A percentile compares a stretch with the other conserved stretches of the same genome.
These are phyloP conservation scores for Phytopythium helicoides DNA, from an alignment of 352 stramenopile genomes.

Conservation along the genomic window DNA sequence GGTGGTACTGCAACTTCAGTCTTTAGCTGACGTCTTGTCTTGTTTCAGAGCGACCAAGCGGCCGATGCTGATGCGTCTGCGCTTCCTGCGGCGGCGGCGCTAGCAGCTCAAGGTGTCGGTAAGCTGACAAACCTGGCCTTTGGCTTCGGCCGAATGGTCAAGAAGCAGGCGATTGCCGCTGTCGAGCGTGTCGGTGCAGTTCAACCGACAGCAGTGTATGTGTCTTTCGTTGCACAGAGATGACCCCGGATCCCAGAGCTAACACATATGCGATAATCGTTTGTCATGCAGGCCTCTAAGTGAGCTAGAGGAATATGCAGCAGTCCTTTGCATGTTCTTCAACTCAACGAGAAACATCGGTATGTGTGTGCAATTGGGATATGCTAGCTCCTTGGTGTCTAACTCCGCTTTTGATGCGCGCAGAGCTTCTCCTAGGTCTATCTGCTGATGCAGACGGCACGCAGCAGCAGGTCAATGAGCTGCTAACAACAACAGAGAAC, in stretches of 20 bases:
- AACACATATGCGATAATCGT: not conserved
- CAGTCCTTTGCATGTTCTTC: conserved; percentile 69
- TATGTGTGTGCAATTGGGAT: conserved; percentile 8
- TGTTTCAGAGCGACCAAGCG: not conserved
- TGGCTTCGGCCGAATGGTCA: conserved; percentile 81
- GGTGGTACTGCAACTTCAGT: too few species aligned
- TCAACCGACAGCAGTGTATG: conserved; percentile 50
- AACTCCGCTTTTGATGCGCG: not conserved
- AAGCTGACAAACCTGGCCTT: conserved; percentile 81
- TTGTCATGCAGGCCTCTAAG: conserved; percentile 32
- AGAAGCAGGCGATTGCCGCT: conserved; percentile 80
- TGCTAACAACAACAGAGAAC: conserved; percentile 12
- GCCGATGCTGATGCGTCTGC: conserved; percentile 4
- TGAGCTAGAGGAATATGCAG: conserved; percentile 71
- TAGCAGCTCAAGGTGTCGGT: conserved; percentile 38
- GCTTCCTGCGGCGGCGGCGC: conserved; percentile 13
- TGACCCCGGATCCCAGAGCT: too few species aligned
- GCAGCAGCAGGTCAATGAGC: conserved; percentile 54
- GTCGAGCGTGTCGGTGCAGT: conserved; percentile 74
- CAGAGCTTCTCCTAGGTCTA: conserved; percentile 60
- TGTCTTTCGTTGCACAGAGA: not conserved
- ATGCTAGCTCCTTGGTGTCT: conserved; percentile 1
- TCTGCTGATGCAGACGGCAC: conserved; percentile 46
- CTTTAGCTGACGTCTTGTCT: too few species aligned
- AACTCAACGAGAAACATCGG: conserved; percentile 69